phyloP scores from a whole-genome alignment of 169 alveolate species.

The Condylostoma magnum region DNA sequence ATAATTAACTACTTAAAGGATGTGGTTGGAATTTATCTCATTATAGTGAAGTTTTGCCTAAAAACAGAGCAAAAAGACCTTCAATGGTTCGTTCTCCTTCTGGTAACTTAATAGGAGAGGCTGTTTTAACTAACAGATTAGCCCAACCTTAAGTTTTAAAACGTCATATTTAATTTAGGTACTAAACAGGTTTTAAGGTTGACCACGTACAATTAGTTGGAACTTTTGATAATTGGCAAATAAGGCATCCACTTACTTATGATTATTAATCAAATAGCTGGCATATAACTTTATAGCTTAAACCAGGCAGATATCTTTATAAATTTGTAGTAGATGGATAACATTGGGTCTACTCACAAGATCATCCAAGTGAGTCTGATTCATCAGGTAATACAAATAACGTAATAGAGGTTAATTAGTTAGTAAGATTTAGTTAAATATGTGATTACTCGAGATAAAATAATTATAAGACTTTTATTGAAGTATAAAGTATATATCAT shows the following conservation, averaged over 20 bases:
- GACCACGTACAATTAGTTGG: conserved; percentile 60
- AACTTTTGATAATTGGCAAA: conserved; percentile 83
- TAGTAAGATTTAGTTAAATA: too few species aligned
- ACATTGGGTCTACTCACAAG: conserved; percentile 78
- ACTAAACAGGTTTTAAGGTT: conserved; percentile 17
- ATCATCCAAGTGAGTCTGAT: conserved; percentile 76
- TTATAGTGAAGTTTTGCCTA: conserved; percentile 10
- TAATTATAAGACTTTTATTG: too few species aligned
- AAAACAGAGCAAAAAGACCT: conserved; percentile 29
- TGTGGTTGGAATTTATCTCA: neutral
- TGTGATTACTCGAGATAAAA: too few species aligned
- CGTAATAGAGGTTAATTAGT: conserved; percentile 39
- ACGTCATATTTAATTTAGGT: conserved; percentile 43
- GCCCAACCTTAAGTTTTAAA: conserved; percentile 7
- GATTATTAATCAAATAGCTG: conserved; percentile 66
- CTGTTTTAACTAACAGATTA: conserved; percentile 29
- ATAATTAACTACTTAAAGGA: neutral
- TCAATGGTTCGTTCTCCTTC: conserved; percentile 36
- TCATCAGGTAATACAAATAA: conserved; percentile 81
- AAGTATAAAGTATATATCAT: too few species aligned
- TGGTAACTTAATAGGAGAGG: conserved; percentile 39
- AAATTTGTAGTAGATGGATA: conserved; percentile 85
- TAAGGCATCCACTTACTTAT: conserved; percentile 75
- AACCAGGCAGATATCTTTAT: conserved; percentile 74
- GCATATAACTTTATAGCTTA: conserved; percentile 70